Percentiles rank a stretch among this genome's conserved stretches.
Conservation (phyloP, 805 yeast species). For the Nakazawaea siamensis region DNA sequence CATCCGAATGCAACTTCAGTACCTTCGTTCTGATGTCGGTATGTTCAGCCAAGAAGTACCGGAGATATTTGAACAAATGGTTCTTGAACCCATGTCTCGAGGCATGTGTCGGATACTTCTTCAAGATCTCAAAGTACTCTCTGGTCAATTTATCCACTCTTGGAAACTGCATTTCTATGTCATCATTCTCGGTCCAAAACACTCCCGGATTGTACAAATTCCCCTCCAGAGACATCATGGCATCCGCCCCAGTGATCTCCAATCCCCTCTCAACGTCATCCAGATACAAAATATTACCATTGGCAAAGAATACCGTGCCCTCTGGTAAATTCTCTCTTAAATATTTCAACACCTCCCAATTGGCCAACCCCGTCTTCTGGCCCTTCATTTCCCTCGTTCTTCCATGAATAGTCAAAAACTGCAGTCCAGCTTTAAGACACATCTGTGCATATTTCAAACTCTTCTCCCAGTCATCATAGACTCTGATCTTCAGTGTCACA, state of each 20-base stretch:
- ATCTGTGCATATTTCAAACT: slow-evolving; percentile 79
- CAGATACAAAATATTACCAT: slow-evolving; percentile 90
- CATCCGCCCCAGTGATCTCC: slow-evolving; percentile 64
- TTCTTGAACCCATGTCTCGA: slow-evolving; percentile 82
- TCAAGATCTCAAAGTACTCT: slow-evolving; percentile 83
- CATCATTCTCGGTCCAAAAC: slow-evolving; percentile 49
- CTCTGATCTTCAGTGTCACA: slow-evolving; percentile 92
- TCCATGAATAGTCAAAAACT: slow-evolving; percentile 90
- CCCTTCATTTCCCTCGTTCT: slow-evolving; percentile 97
- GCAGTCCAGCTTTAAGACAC: slow-evolving; percentile 92
- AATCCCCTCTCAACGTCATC: slow-evolving; percentile 72
- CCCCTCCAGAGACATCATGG: slow-evolving; percentile 97
- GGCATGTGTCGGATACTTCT: slow-evolving; percentile 53
- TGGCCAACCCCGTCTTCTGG: slow-evolving; percentile 90
- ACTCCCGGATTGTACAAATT: slow-evolving; percentile 90
- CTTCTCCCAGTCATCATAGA: slow-evolving; percentile 78
- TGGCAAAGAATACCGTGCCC: slow-evolving; percentile 85
- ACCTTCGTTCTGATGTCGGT: slow-evolving; percentile 71
- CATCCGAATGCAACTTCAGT: slow-evolving; percentile 37
- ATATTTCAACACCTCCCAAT: slow-evolving; percentile 75
- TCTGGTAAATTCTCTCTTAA: slow-evolving; percentile 68
- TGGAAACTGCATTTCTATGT: slow-evolving; percentile 64
- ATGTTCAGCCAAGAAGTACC: slow-evolving; percentile 71
- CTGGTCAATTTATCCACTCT: slow-evolving; percentile 77
- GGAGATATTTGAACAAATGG: slow-evolving; percentile 80